Base-by-base conservation (phyloP, 768 basidiomycete species). In the Naganishia vishniacii region DNA sequence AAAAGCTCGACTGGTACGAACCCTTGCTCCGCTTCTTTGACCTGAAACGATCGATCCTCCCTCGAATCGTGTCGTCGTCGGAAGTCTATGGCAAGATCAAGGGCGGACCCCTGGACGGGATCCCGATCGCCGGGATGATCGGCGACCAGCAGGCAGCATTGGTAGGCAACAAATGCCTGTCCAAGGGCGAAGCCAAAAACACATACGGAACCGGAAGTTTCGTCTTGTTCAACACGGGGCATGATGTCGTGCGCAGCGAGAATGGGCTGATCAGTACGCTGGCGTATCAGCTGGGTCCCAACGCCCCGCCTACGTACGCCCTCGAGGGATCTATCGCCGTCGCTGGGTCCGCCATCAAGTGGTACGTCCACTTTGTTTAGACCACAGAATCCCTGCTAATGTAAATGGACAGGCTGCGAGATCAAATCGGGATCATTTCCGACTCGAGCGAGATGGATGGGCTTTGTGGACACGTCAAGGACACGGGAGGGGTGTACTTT, bases 141-240 rank as follows among this genome's bases (percentile, higher is more conserved):
- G 95, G 95, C n/a, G 95, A 99, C 75, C 95, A 99, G 79, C 95
- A 99, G 76, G 95, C 88, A 5, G 94, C 94, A 25, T 80, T 99
- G 25, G 85, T 97, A 56, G 95, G 94, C 0, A 97, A 99, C 80
- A 97, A 95, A 77, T 98, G 95, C 73, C 77, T 99, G 60, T 81
- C 73, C n/a, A 81, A 84, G 68, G 94, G 94, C 18, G 88, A 97
- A 75, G 94, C 93, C 2, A 99, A 99, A 79, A 95, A 92, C 78
- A 99, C 95, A 4, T 99, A 94, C 71, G 94, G 94, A 26, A 97
- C 94, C 1, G 94, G 95, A 31, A 91, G 91, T 40, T 99, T 99
- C 81, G 80, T 98, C 68, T 80, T 99, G 29, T 97, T 95, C 82
- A 89, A 89, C 79, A 97, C 95, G 0, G 95, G 94, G 2, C 80